These are phyloP conservation scores for Theobroma grandiflorum DNA, from an alignment of 441 rosid genomes.

Conservation along the genomic window DNA sequence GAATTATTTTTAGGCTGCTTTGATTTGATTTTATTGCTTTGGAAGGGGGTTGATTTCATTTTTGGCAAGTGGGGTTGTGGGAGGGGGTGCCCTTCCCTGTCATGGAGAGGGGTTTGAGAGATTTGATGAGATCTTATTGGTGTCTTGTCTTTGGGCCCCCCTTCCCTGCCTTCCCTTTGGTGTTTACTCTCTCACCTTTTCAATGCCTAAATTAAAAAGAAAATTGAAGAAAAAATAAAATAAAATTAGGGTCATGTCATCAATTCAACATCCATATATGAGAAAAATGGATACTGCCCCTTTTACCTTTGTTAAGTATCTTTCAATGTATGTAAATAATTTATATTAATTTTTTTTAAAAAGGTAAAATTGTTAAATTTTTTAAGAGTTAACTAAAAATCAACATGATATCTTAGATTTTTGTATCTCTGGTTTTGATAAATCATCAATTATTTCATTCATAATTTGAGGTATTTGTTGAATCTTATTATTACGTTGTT, in stretches of 20 bases:
- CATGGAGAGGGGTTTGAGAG: neutral
- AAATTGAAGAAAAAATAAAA: neutral
- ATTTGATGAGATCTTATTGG: slow-evolving; percentile 36
- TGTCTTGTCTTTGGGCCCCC: slow-evolving; percentile 52
- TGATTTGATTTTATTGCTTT: neutral
- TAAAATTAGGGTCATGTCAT: neutral
- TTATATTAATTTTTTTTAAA: too few relatives aligned
- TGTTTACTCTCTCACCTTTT: slow-evolving; percentile 10
- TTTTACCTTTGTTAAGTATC: neutral
- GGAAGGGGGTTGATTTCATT: neutral
- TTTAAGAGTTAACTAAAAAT: too few relatives aligned
- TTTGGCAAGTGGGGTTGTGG: slow-evolving; percentile 43
- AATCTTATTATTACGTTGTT: too few relatives aligned
- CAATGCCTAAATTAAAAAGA: slow-evolving; percentile 16
- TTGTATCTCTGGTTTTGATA: too few relatives aligned
- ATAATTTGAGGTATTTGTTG: too few relatives aligned
- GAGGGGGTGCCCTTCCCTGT: slow-evolving; percentile 5
- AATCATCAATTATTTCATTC: too few relatives aligned
- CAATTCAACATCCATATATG: neutral
- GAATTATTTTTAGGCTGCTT: neutral
- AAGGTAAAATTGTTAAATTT: too few relatives aligned
- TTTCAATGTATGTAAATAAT: too few relatives aligned
- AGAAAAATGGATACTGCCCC: neutral
- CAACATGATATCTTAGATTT: too few relatives aligned
- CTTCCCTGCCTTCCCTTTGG: neutral